Percentiles rank a stretch among this genome's conserved stretches.
These are phyloP conservation scores for Blastomyces parvus DNA, from an alignment of 2,329 filamentous ascomycete genomes.

Conservation along the genomic window DNA sequence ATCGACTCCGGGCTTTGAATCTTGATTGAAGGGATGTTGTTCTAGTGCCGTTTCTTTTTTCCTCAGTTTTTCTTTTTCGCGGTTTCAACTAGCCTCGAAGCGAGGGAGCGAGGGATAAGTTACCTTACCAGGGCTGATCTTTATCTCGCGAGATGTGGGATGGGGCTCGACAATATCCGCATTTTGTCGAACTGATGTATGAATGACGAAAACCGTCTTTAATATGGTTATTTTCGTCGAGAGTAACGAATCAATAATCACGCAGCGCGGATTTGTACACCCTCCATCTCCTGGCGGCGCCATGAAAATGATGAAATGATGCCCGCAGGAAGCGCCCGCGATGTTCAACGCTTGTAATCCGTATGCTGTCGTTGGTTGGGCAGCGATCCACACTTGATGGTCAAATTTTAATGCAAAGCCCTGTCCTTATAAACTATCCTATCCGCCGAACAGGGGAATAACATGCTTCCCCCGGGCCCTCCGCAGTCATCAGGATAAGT, in stretches of 20 bases:
- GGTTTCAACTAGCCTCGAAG: neutral
- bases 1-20: neutral
- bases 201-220: too few species aligned
- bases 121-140: too few species aligned
- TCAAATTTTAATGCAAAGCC: neutral
- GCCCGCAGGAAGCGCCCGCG: neutral
- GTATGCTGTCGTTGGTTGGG: neutral
- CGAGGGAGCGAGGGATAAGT: too few species aligned
- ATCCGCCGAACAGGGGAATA: too few species aligned
- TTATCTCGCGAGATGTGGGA: too few species aligned
- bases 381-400: neutral
- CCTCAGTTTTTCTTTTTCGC: neutral
- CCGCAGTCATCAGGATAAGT: neutral
- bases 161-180: too few species aligned
- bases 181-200: too few species aligned
- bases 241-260: too few species aligned
- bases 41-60: neutral
- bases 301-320: neutral
- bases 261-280: neutral
- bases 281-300: neutral
- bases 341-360: neutral
- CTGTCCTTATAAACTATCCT: too few species aligned
- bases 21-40: neutral
- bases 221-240: too few species aligned
- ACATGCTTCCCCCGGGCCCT: too few species aligned